Evolutionary conservation across 257 asterid genomes (phyloP), one percentile per base, ranked within the genome.

Genomic region (Plantago major): DNA sequence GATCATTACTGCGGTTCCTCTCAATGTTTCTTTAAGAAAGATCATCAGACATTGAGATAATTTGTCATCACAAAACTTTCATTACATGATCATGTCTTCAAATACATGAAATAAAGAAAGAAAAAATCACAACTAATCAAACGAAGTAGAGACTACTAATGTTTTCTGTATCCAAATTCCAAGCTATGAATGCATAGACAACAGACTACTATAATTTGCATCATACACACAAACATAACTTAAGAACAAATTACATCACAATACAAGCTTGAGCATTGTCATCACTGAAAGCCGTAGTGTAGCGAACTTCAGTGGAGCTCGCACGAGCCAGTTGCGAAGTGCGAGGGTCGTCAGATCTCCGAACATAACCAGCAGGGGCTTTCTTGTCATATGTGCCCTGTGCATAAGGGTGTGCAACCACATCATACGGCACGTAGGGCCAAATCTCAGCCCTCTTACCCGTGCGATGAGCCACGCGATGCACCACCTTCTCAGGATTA

Each of bases 401-500:
- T 0, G 99, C 99, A 1, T 93, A 89, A 1, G 99, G 99, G 66
- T 93, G 96, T 9, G 68, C 97, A 0, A 93, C 99, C 0, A 81
- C 95, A 59, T 93, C 99, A 58, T 89, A 93, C 4, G 99, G 96
- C 9, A 93, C 89, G n/a, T 89, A 93, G 0, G 99, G 99, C 99
- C 99, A 93, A 3, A 89, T 26, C 86, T 93, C 99, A 0, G 79
- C 96, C 81, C 79, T 89, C 81, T 93, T 93, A 0, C 97, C 97
- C 0, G 99, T 89, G 5, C 99, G 89, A 64, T 83, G 89, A 10
- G 88, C 90, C 57, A 93, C 96, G 0, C 97, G 96, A 0, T 84
- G 67, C 65, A 93, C 88, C 63, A 93, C 97, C 75, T 86, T 89
- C 43, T 80, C 79, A 2, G 99, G 99, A 6, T 87, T 83, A 1